These are phyloP conservation scores for Dothistroma pini DNA, from an alignment of 2,329 filamentous ascomycete genomes.

Conservation along the genomic window DNA sequence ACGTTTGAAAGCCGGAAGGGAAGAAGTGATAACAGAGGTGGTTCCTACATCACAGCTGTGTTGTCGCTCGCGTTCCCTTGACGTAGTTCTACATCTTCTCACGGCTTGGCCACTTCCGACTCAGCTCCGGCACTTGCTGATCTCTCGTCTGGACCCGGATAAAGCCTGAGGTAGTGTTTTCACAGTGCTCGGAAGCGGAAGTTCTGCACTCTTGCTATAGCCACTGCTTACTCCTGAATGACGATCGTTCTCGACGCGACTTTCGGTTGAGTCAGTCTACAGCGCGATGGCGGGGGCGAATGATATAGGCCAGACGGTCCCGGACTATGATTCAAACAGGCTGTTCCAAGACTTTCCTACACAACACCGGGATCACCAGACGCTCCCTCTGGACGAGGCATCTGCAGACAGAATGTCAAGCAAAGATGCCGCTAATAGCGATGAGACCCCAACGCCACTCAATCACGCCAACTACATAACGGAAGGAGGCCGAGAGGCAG, in stretches of 20 bases:
- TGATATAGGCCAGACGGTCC: constrained; percentile 7
- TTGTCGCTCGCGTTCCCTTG: neutral
- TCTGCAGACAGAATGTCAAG: constrained; percentile 12
- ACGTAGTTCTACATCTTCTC: neutral
- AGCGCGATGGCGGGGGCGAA: constrained; percentile 6
- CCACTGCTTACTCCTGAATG: constrained; percentile 1
- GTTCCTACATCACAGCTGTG: neutral
- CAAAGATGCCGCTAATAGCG: constrained; percentile 3
- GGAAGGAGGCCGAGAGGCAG: constrained; percentile 27
- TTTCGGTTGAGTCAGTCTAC: neutral
- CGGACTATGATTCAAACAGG: constrained; percentile 17
- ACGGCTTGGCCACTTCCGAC: neutral
- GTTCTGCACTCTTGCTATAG: neutral
- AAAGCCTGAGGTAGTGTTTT: neutral
- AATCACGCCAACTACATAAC: constrained; percentile 24
- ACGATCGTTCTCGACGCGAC: constrained; percentile 3
- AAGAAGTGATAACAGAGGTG: neutral
- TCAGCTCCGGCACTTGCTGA: neutral
- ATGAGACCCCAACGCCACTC: constrained; percentile 7
- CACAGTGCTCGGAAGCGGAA: constrained; percentile 1
- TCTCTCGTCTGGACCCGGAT: neutral
- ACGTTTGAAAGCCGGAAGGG: neutral
- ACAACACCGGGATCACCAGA: constrained; percentile 11
- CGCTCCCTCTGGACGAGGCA: constrained; percentile 12
- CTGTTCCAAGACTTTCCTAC: constrained; percentile 13